phyloP scores from a whole-genome alignment of 2,329 filamentous ascomycete genomes.

The Nigrograna mackinnonii region DNA sequence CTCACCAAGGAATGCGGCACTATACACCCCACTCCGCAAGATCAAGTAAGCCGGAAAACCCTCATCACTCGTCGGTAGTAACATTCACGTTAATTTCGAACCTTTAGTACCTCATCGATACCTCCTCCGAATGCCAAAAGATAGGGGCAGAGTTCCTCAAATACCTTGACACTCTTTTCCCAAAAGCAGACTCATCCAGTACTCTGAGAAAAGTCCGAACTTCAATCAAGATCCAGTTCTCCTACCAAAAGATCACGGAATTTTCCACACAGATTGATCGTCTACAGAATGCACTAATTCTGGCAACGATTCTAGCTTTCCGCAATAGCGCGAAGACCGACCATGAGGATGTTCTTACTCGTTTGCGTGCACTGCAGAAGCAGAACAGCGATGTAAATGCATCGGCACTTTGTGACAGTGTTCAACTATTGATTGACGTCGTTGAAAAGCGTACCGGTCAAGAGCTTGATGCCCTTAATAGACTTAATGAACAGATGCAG shows the following conservation, averaged over 20 bases:
- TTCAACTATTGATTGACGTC: neutral
- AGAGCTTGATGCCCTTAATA: slow-evolving; percentile 1
- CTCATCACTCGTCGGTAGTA: neutral
- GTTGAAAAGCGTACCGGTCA: neutral
- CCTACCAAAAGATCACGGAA: slow-evolving; percentile 9
- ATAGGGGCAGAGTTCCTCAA: slow-evolving; percentile 7
- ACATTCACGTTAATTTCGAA: neutral
- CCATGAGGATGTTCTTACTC: slow-evolving; percentile 5
- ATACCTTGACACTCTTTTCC: slow-evolving; percentile 9
- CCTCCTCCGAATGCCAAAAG: slow-evolving; percentile 8
- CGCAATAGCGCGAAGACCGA: slow-evolving; percentile 5
- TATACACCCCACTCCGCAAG: slow-evolving; percentile 5
- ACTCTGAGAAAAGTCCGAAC: neutral
- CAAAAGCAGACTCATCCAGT: neutral
- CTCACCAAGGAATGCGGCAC: neutral
- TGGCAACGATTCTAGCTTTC: slow-evolving; percentile 10
- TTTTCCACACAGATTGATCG: slow-evolving; percentile 9
- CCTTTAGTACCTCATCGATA: slow-evolving; percentile 11
- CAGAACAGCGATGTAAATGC: neutral
- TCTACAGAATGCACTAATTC: slow-evolving; percentile 9
- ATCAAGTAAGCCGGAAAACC: slow-evolving; percentile 8
- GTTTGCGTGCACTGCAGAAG: slow-evolving; percentile 5
- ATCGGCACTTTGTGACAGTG: neutral
- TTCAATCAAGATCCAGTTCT: slow-evolving; percentile 8
- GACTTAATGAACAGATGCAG: slow-evolving; percentile 1